These are phyloP conservation scores for Quercus cerris DNA, from an alignment of 306 rosid genomes.

Conservation along the genomic window DNA sequence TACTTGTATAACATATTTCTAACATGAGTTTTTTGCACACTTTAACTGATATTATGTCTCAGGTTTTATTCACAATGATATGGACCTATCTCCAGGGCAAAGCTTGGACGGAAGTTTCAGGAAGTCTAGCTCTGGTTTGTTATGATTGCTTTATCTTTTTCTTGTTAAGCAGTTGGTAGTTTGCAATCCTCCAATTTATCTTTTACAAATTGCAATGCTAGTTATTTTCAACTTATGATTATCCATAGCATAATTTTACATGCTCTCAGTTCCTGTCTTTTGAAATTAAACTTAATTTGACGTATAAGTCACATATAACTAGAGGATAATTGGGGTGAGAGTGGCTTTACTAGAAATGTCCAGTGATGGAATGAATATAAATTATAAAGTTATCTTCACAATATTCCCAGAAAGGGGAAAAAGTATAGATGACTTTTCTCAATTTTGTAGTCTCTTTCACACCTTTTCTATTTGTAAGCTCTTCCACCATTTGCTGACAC, in stretches of 20 bases:
- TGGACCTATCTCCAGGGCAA: constrained; percentile 64
- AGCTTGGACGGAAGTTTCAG: constrained; percentile 81
- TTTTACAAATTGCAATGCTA: background rate
- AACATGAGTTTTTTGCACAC: constrained; percentile 1
- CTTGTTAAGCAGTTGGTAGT: constrained; percentile 1
- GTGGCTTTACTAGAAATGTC: background rate
- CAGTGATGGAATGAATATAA: background rate
- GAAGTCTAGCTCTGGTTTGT: constrained; percentile 70
- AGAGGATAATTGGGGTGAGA: background rate
- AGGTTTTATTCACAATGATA: constrained; percentile 72
- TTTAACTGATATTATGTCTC: constrained; percentile 20
- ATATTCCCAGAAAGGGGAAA: background rate
- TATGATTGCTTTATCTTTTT: constrained; percentile 6
- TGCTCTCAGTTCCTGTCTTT: background rate
- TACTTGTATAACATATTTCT: background rate
- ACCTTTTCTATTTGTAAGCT: background rate
- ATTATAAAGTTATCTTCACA: background rate
- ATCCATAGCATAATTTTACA: background rate
- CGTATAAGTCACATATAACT: background rate
- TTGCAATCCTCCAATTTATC: background rate
- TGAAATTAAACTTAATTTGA: background rate
- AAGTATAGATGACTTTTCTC: background rate
- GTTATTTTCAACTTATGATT: background rate
- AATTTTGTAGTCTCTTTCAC: background rate
- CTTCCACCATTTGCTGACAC: background rate